Conservation (phyloP, 2,329 filamentous ascomycete species). For the Davidsoniella neocaledoniae region DNA sequence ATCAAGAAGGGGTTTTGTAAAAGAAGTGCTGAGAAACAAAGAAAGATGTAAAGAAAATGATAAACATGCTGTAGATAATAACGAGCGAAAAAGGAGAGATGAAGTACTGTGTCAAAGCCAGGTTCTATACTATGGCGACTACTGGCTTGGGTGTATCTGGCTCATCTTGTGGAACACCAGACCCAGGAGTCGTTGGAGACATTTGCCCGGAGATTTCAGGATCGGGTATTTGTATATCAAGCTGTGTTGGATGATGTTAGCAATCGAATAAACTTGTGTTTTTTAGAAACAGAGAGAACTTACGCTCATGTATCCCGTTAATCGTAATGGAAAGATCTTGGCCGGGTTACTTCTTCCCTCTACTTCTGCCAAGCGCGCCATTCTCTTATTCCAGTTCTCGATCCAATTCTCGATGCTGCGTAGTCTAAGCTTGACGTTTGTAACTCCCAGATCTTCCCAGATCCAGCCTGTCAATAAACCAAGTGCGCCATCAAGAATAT, state of each 20-base stretch:
- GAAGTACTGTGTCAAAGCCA: background rate
- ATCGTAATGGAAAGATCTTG: slow-evolving; percentile 59
- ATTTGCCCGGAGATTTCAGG: slow-evolving; percentile 47
- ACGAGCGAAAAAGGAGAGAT: background rate
- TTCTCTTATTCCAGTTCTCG: slow-evolving; percentile 67
- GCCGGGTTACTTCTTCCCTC: slow-evolving; percentile 40
- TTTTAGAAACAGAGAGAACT: slow-evolving; percentile 18
- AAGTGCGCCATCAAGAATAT: slow-evolving; percentile 62
- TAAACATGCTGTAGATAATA: background rate
- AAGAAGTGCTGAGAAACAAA: background rate
- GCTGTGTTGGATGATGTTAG: slow-evolving; percentile 24
- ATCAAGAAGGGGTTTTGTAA: background rate
- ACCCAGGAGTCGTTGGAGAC: slow-evolving; percentile 25
- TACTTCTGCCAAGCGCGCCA: slow-evolving; percentile 36
- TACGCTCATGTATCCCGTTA: slow-evolving; percentile 77
- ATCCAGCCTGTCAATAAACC: slow-evolving; percentile 80
- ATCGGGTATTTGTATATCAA: slow-evolving; percentile 69
- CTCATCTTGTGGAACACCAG: slow-evolving; percentile 7
- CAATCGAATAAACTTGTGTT: background rate
- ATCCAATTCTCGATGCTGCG: slow-evolving; percentile 62
- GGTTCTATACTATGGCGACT: background rate
- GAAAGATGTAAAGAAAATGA: background rate
- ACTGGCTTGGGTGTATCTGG: slow-evolving; percentile 1
- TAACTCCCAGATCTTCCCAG: slow-evolving; percentile 79
- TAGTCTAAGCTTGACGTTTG: slow-evolving; percentile 56